These are phyloP conservation scores for Fusarium sp. DNA, from an alignment of 2,329 filamentous ascomycete species.

Conservation along the genomic window DNA sequence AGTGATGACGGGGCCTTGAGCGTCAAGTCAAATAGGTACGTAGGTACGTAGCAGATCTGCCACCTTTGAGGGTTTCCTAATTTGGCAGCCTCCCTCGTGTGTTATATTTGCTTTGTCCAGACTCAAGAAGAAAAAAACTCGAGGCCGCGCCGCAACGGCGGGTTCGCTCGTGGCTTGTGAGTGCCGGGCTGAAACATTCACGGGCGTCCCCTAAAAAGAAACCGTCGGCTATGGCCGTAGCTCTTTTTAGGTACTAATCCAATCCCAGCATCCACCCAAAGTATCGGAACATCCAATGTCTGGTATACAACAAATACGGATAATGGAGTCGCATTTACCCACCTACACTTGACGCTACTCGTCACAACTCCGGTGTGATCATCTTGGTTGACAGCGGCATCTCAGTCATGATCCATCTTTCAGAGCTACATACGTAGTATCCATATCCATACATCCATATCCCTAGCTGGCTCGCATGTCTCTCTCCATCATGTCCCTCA, in stretches of 20 bases:
- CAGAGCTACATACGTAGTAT: background rate
- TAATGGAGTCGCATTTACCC: conserved; percentile 12
- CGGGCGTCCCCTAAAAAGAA: conserved; percentile 21
- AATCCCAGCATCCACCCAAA: conserved; percentile 1
- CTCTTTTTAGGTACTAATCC: background rate
- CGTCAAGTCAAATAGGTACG: background rate
- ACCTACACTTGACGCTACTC: conserved; percentile 7
- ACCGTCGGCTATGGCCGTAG: conserved; percentile 17
- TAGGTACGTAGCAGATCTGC: conserved; percentile 20
- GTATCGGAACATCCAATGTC: conserved; percentile 19
- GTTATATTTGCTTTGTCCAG: conserved; percentile 16
- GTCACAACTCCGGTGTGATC: conserved; percentile 5
- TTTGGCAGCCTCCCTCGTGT: conserved; percentile 34
- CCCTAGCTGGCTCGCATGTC: conserved; percentile 2
- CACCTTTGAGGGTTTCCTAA: conserved; percentile 16
- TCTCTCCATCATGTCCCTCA: conserved; percentile 1
- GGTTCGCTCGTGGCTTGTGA: conserved; percentile 32
- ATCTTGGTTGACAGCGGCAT: background rate
- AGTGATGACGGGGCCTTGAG: conserved; percentile 22
- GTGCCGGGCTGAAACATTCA: conserved; percentile 39
- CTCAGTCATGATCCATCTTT: background rate
- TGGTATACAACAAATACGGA: conserved; percentile 8
- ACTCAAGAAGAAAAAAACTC: background rate
- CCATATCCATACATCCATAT: background rate
- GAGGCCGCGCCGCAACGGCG: conserved; percentile 5